phyloP scores from a whole-genome alignment of 1,284 basidiomycete species.

The Cryptococcus wingfieldii region DNA sequence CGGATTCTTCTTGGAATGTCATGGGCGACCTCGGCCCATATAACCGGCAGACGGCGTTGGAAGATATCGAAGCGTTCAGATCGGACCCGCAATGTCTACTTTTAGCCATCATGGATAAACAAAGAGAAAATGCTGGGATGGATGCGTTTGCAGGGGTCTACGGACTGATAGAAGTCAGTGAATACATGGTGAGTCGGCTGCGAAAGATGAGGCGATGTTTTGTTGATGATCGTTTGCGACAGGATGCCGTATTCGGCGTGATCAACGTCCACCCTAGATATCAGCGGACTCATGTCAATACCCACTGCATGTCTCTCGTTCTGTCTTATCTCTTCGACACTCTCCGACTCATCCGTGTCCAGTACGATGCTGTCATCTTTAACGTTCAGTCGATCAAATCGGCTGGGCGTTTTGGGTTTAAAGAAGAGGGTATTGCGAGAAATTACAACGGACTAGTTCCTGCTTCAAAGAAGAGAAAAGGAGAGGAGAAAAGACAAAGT shows the following conservation, averaged over 20 bases:
- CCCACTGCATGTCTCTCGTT: slow-evolving; percentile 19
- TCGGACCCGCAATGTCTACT: slow-evolving; percentile 15
- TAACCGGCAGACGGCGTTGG: slow-evolving; percentile 9
- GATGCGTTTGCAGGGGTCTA: slow-evolving; percentile 24
- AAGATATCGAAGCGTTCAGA: slow-evolving; percentile 19
- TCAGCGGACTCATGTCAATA: slow-evolving; percentile 22
- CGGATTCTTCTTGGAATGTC: slow-evolving; percentile 17
- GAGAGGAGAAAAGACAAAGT: slow-evolving; percentile 7
- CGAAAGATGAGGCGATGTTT: background rate
- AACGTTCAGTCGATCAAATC: slow-evolving; percentile 14
- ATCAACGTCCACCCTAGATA: slow-evolving; percentile 22
- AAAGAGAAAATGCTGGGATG: slow-evolving; percentile 7
- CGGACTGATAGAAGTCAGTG: slow-evolving; percentile 16
- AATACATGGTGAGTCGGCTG: slow-evolving; percentile 11
- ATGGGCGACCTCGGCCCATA: slow-evolving; percentile 21
- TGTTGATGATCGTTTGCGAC: background rate
- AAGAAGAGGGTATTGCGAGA: slow-evolving; percentile 15
- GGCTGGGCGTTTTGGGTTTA: slow-evolving; percentile 19
- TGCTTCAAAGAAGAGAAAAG: slow-evolving; percentile 1
- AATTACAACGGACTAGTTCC: slow-evolving; percentile 18
- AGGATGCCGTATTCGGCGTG: slow-evolving; percentile 15
- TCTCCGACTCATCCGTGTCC: slow-evolving; percentile 14
- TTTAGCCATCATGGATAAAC: slow-evolving; percentile 23
- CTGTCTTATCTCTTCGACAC: slow-evolving; percentile 21
- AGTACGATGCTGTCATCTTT: slow-evolving; percentile 21